Percentiles rank a stretch among this genome's conserved stretches.
Conservation (phyloP, 495 filamentous ascomycete species). For the Chaetomium cochliodes region DNA sequence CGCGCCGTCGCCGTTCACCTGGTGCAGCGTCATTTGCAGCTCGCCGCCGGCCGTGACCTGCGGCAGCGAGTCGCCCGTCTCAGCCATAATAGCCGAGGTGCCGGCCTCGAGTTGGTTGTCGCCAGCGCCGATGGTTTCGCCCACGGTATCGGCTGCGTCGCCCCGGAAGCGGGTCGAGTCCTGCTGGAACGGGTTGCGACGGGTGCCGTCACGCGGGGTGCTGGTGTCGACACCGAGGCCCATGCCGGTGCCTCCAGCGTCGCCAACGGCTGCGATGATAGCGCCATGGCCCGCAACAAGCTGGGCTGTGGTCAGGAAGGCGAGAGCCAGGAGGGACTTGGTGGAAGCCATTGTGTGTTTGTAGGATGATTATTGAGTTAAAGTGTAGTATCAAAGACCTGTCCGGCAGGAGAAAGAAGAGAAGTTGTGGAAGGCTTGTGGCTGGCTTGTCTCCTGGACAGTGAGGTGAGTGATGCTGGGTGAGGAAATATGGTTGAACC, state of each 20-base stretch:
- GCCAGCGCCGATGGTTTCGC: conserved; percentile 45
- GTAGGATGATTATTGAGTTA: conserved; percentile 6
- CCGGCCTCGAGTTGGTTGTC: conserved; percentile 50
- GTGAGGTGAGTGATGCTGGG: conserved; percentile 10
- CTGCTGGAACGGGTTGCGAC: conserved; percentile 53
- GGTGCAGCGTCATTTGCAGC: conserved; percentile 53
- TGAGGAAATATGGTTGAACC: background rate
- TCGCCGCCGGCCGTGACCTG: conserved; percentile 49
- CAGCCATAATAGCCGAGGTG: conserved; percentile 46
- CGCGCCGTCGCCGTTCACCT: conserved; percentile 52
- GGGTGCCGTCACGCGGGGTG: conserved; percentile 55
- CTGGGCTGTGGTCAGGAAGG: conserved; percentile 33
- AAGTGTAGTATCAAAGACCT: conserved; percentile 6
- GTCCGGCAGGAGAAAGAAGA: conserved; percentile 13
- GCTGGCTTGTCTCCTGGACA: conserved; percentile 18
- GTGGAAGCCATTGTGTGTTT: conserved; percentile 34
- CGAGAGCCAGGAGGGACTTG: conserved; percentile 33
- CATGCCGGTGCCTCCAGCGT: conserved; percentile 51
- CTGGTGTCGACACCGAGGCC: conserved; percentile 47
- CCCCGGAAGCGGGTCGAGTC: conserved; percentile 53
- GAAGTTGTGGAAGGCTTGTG: conserved; percentile 1
- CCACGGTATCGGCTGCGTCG: conserved; percentile 42
- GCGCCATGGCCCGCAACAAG: conserved; percentile 51
- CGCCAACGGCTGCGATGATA: conserved; percentile 48
- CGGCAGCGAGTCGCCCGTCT: conserved; percentile 48